Base-by-base conservation (phyloP, 2,329 filamentous ascomycete species). In the Colletotrichum higginsianum region DNA sequence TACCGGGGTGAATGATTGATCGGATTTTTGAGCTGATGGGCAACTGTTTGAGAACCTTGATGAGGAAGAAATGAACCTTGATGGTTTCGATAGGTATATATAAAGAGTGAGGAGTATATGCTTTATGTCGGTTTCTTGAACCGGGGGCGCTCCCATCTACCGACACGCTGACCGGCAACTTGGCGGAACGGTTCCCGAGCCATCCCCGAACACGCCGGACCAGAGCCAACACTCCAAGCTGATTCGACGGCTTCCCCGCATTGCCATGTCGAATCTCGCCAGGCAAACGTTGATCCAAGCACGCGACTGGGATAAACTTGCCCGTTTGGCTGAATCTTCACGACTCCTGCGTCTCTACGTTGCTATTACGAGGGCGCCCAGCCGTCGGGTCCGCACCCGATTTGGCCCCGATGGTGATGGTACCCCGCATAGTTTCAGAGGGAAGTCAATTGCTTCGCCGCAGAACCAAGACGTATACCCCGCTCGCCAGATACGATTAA, bases 181-280 rank as follows among this genome's bases (percentile, higher is more conserved):
- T 67, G 68, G 58, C 57, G 38, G 58, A n/a, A 46, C 57, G 46
- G 18, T 71, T 57, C 46, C 68, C 64, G 64, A 71, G 47, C 35
- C 57, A 67, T 67, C 64, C 64, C 68, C 64, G 64, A 71, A 71
- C 15, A 67, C 21, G 35, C 68, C 68, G 64, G 57, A 30, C 66
- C 44, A 35, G 50, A 58, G n/a, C 42, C 64, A 47, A 55, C 23
- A 52, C 63, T 26, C 16, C 49, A 56, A 23, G 57, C 38, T 67
- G 68, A 67, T 58, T 63, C 58, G 57, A 67, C 16, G 57, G n/a
- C 52, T 68, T 68, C 68, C 68, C 68, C 68, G 68, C 68, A 68
- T 42, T 63, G 11, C n/a, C 42, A 68, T 40, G 40, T 52, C 58
- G 57, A 50, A 61, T 42, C 13, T 15, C 35, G 21, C 38, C 50